Conservation (phyloP, 192 early-diverging fungal species). For the Backusella mclennaniae region DNA sequence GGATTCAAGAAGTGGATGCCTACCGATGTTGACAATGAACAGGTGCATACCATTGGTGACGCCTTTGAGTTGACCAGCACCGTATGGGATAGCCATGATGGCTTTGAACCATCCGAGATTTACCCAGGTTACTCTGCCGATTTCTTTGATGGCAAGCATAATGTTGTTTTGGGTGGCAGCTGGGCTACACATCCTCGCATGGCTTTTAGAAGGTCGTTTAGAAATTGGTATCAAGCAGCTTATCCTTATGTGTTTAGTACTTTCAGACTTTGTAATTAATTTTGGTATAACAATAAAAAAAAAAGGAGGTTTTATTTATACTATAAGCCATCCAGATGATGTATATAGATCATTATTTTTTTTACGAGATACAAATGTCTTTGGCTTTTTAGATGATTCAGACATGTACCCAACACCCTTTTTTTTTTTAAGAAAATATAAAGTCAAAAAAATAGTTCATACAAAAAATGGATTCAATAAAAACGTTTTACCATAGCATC, state of each 20-base stretch:
- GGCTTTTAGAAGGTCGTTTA: slow-evolving; percentile 65
- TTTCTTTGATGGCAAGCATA: slow-evolving; percentile 89
- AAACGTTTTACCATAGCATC: slow-evolving; percentile 59
- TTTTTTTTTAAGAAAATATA: neutral
- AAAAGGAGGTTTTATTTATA: neutral
- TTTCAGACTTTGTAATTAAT: slow-evolving; percentile 50
- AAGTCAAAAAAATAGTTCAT: neutral
- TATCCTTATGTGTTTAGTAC: slow-evolving; percentile 85
- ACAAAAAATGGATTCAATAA: too few relatives aligned
- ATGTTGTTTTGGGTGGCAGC: slow-evolving; percentile 76
- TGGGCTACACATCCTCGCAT: slow-evolving; percentile 87
- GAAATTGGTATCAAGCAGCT: slow-evolving; percentile 90
- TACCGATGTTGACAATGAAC: slow-evolving; percentile 26
- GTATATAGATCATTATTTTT: neutral
- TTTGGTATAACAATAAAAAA: neutral
- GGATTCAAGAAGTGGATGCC: slow-evolving; percentile 74
- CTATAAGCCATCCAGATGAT: slow-evolving; percentile 15
- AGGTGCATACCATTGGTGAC: slow-evolving; percentile 47
- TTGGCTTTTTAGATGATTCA: slow-evolving; percentile 12
- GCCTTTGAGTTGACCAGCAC: slow-evolving; percentile 88
- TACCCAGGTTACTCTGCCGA: slow-evolving; percentile 92
- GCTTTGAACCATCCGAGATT: slow-evolving; percentile 59
- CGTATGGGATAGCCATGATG: slow-evolving; percentile 53
- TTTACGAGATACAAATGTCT: slow-evolving; percentile 27
- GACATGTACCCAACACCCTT: slow-evolving; percentile 35